Evolutionary conservation across 768 basidiomycete genomes (phyloP).

Genomic region (Auriscalpium orientale): DNA sequence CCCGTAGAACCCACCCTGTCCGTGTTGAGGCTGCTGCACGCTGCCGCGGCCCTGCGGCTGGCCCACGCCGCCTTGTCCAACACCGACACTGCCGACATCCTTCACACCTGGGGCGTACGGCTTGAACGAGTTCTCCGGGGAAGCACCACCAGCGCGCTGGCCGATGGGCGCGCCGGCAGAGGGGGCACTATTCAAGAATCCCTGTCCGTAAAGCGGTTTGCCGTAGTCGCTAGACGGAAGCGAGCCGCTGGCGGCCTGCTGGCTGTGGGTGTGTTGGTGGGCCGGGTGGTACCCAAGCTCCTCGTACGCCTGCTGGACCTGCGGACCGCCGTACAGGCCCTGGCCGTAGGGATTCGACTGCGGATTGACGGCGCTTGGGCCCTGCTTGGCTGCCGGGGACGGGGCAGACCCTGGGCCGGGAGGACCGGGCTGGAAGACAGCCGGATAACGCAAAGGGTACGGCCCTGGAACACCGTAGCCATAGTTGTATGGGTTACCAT

Average conservation of each 20-base stretch:
- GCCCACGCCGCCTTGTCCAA: slow-evolving; percentile 31
- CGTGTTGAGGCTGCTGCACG: slow-evolving; percentile 34
- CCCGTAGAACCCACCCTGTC: slow-evolving; percentile 39
- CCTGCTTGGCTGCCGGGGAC: slow-evolving; percentile 61
- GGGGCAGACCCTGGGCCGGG: slow-evolving; percentile 60
- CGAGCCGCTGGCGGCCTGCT: slow-evolving; percentile 27
- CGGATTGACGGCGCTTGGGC: slow-evolving; percentile 42
- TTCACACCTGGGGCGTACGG: slow-evolving; percentile 57
- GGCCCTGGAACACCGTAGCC: slow-evolving; percentile 53
- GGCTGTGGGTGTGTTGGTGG: slow-evolving; percentile 38
- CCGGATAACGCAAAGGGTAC: slow-evolving; percentile 52
- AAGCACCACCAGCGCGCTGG: slow-evolving; percentile 43
- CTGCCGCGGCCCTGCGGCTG: slow-evolving; percentile 35
- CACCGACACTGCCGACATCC: slow-evolving; percentile 43
- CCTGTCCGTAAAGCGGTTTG: slow-evolving; percentile 49
- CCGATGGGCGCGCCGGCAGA: slow-evolving; percentile 40
- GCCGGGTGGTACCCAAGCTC: slow-evolving; percentile 51
- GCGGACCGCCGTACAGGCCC: slow-evolving; percentile 60
- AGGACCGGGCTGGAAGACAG: slow-evolving; percentile 67
- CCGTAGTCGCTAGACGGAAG: slow-evolving; percentile 35
- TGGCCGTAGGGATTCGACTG: slow-evolving; percentile 57
- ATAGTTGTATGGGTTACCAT: slow-evolving; percentile 61
- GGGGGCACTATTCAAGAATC: slow-evolving; percentile 49
- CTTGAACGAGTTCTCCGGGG: slow-evolving; percentile 71
- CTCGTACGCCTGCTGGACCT: slow-evolving; percentile 47